Conservation (phyloP, 345 rosid species). For the Eutrema heterophyllum region DNA sequence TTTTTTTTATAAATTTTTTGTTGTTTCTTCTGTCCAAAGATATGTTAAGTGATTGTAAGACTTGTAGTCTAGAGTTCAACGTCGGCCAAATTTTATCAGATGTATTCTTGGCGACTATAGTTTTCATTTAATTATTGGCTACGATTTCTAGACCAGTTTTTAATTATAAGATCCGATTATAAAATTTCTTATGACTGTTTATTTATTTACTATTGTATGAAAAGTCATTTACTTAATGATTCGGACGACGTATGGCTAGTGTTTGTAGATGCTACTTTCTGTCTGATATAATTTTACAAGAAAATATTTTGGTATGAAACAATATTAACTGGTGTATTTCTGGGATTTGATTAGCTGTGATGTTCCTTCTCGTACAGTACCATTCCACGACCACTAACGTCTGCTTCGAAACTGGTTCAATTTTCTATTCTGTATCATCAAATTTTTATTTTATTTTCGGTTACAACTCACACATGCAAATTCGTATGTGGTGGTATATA, state of each 20-base stretch:
- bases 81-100: slow-evolving; percentile 3
- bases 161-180: not conserved
- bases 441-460: not conserved
- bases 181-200: not conserved
- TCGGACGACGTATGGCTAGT: slow-evolving; percentile 23
- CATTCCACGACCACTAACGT: slow-evolving; percentile 2
- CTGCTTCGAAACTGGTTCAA: slow-evolving; percentile 13
- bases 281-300: slow-evolving; percentile 8
- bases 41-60: not conserved
- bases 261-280: slow-evolving; percentile 26
- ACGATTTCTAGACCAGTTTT: not conserved
- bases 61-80: not conserved
- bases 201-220: not conserved
- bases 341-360: slow-evolving; percentile 25
- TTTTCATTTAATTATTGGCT: not conserved
- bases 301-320: not conserved
- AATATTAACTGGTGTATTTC: not conserved
- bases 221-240: slow-evolving; percentile 19
- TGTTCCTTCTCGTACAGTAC: slow-evolving; percentile 3
- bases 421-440: slow-evolving; percentile 1
- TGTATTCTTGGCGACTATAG: not conserved
- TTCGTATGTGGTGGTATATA: not conserved
- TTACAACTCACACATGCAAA: not conserved
- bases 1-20: not conserved
- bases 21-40: slow-evolving; percentile 5